Conservation (phyloP, 495 filamentous ascomycete genomes). For the Bacidia rubella region DNA sequence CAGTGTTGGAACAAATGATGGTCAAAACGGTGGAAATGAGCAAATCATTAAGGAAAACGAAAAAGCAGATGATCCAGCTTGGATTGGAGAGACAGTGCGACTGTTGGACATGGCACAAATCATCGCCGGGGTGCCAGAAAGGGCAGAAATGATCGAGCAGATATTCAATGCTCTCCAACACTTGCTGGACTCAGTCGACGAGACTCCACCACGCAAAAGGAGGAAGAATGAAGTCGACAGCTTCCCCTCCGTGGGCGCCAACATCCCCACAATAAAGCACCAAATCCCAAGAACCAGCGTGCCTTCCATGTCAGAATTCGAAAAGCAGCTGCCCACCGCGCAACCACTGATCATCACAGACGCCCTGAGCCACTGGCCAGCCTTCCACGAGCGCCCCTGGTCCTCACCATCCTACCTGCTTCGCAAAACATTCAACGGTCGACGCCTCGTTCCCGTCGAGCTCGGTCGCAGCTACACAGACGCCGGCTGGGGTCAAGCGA, state of each 20-base stretch:
- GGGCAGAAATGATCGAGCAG: slow-evolving; percentile 46
- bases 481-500: slow-evolving; percentile 69
- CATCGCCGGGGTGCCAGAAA: slow-evolving; percentile 58
- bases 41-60: slow-evolving; percentile 8
- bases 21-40: slow-evolving; percentile 1
- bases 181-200: not conserved
- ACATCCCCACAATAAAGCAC: slow-evolving; percentile 24
- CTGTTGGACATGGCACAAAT: slow-evolving; percentile 69
- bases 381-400: slow-evolving; percentile 57
- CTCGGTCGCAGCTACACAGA: slow-evolving; percentile 84
- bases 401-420: slow-evolving; percentile 59
- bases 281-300: slow-evolving; percentile 21
- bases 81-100: slow-evolving; percentile 38
- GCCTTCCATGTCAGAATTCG: slow-evolving; percentile 46
- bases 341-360: slow-evolving; percentile 58
- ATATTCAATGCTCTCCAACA: slow-evolving; percentile 24
- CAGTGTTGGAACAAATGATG: not conserved
- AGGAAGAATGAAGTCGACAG: slow-evolving; percentile 17
- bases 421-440: slow-evolving; percentile 58
- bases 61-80: slow-evolving; percentile 2
- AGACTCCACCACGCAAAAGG: slow-evolving; percentile 14
- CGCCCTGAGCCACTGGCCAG: slow-evolving; percentile 62
- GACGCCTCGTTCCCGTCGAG: slow-evolving; percentile 76
- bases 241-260: slow-evolving; percentile 27
- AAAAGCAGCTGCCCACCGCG: slow-evolving; percentile 39